Conservation (phyloP, 768 basidiomycete species). For the Pulveroboletus sp. region DNA sequence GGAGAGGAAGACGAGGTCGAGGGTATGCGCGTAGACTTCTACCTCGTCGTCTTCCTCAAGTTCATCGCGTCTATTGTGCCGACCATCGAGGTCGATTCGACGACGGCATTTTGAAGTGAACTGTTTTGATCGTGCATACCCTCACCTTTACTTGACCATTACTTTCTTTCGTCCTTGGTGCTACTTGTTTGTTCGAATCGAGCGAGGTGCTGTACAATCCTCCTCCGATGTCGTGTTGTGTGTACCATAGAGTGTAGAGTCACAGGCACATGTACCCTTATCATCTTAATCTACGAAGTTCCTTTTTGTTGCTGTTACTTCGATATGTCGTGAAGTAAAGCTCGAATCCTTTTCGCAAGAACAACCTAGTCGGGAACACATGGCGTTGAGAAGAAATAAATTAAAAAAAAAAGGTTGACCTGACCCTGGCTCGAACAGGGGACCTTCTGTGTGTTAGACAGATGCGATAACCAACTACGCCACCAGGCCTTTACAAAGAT, state of each 20-base stretch:
- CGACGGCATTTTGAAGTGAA: constrained; percentile 56
- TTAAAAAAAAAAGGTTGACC: constrained; percentile 16
- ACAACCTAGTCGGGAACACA: too few relatives aligned
- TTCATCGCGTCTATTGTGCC: constrained; percentile 98
- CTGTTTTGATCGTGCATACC: constrained; percentile 14
- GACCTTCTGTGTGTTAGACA: constrained; percentile 78
- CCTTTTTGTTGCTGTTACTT: background rate
- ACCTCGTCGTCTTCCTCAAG: constrained; percentile 97
- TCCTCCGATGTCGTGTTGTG: background rate
- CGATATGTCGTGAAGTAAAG: too few relatives aligned
- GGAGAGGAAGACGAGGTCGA: constrained; percentile 62
- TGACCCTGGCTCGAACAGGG: constrained; percentile 64
- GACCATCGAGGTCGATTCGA: constrained; percentile 97
- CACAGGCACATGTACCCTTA: constrained; percentile 20
- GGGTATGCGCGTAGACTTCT: constrained; percentile 96
- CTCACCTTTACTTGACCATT: background rate
- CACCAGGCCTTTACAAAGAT: constrained; percentile 24
- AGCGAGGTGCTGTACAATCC: background rate
- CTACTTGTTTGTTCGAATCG: constrained; percentile 3
- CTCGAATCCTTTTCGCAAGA: too few relatives aligned
- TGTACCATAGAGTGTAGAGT: constrained; percentile 26
- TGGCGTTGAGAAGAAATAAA: too few relatives aligned
- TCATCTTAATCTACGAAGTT: constrained; percentile 10
- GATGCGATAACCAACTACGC: constrained; percentile 68
- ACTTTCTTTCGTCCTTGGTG: background rate